Base-by-base conservation (phyloP, 164 flowering plant genomes). In the Hamamelis virginiana region DNA sequence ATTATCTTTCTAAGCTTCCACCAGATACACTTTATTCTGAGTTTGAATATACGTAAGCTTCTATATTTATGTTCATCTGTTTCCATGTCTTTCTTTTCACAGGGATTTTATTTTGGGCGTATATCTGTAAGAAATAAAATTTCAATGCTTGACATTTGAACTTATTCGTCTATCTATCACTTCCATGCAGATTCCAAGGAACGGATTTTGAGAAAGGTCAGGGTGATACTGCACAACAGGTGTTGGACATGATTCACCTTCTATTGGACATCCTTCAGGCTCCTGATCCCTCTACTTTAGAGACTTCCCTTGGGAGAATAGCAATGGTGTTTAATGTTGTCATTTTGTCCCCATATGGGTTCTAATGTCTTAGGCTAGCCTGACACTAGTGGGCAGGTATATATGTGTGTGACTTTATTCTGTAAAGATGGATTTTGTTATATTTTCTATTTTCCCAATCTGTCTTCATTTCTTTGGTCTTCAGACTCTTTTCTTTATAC, bases 311-410 rank as follows among this genome's bases (percentile, higher is more conserved):
- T 59, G 96, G 98, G 56, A 88, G 89, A 70, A 65, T 92, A 23
- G 97, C 97, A 0, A 94, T 94, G 98, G 94, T 91, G 75, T 94
- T 94, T 66, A 89, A 94, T 79, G 96, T 94, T 69, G 98, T 88
- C 66, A 85, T 94, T 75, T 72, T 94, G 66, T 91, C 96, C 26
- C 82, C 89, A 1, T 59, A n/a, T n/a, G n/a, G n/a, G n/a, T n/a
- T n/a, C n/a, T n/a, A n/a, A n/a, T n/a, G n/a, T n/a, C n/a, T n/a
- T n/a, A n/a, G n/a, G n/a, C n/a, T n/a, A n/a, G n/a, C n/a, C n/a
- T n/a, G n/a, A n/a, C n/a, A n/a, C n/a, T n/a, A n/a, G n/a, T n/a
- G n/a, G n/a, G n/a, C n/a, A n/a, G n/a, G n/a, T n/a, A n/a, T n/a
- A n/a, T n/a, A n/a, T n/a, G n/a, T n/a, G n/a, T n/a, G n/a, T n/a